These are phyloP conservation scores for Posidonia oceanica DNA, from an alignment of 116 monocot species.

Conservation along the genomic window DNA sequence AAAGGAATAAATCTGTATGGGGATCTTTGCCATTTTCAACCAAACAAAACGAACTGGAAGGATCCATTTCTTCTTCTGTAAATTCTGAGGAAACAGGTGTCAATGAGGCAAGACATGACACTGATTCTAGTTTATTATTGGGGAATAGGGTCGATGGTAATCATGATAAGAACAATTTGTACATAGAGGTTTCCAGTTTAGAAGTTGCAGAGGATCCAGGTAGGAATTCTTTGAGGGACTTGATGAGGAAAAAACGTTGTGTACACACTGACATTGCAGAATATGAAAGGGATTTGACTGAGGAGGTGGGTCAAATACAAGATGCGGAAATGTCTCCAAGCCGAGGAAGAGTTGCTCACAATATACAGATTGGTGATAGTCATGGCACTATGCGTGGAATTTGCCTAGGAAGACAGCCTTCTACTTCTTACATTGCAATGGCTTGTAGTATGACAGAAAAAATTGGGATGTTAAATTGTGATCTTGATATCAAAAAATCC, in stretches of 20 bases:
- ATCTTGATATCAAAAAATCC: neutral
- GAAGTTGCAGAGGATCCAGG: slow-evolving; percentile 10
- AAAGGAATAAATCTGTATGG: slow-evolving; percentile 34
- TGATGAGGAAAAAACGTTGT: slow-evolving; percentile 65
- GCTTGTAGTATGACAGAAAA: neutral
- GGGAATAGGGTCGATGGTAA: slow-evolving; percentile 4
- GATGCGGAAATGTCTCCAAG: neutral
- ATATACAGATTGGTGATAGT: too few species aligned
- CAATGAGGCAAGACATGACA: slow-evolving; percentile 9
- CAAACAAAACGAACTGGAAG: slow-evolving; percentile 14
- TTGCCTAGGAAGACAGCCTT: neutral
- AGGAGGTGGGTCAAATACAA: neutral
- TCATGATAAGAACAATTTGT: slow-evolving; percentile 9
- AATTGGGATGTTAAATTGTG: neutral
- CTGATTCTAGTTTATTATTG: slow-evolving; percentile 16
- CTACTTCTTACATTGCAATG: neutral
- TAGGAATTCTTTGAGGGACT: slow-evolving; percentile 50
- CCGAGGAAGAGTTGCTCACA: too few species aligned
- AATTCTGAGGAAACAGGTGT: slow-evolving; percentile 7
- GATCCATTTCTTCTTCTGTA: slow-evolving; percentile 9
- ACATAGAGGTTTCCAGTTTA: slow-evolving; percentile 1
- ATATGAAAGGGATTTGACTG: slow-evolving; percentile 11
- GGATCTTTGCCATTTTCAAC: slow-evolving; percentile 45
- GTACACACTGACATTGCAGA: slow-evolving; percentile 29
- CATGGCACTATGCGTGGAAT: neutral